Conservation (phyloP, 2,329 filamentous ascomycete species). For the Lachnellula occidentalis region DNA sequence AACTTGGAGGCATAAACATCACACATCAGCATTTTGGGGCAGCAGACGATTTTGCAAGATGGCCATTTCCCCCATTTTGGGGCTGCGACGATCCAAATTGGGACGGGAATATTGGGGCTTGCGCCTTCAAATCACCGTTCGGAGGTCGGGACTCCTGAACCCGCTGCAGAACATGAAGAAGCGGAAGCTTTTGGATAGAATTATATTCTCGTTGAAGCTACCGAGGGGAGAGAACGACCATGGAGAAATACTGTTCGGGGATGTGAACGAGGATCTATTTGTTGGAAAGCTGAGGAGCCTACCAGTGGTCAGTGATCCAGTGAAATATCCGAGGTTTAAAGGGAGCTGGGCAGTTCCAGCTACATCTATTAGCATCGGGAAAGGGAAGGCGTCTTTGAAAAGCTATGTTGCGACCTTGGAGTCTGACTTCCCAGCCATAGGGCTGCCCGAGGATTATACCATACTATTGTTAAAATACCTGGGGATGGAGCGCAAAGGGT, state of each 20-base stretch:
- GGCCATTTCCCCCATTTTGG: neutral
- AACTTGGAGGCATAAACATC: slow-evolving; percentile 1
- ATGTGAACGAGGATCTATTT: slow-evolving; percentile 4
- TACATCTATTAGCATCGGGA: slow-evolving; percentile 1
- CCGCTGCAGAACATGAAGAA: slow-evolving; percentile 2
- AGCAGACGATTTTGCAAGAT: neutral
- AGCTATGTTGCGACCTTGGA: slow-evolving; percentile 5
- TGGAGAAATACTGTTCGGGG: slow-evolving; percentile 8
- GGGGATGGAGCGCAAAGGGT: neutral
- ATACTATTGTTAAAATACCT: neutral
- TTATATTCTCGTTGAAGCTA: slow-evolving; percentile 6
- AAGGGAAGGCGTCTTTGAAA: neutral
- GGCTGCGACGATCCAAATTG: neutral
- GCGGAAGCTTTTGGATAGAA: slow-evolving; percentile 7
- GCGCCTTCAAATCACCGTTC: neutral
- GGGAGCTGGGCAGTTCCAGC: slow-evolving; percentile 4
- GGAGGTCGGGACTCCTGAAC: neutral
- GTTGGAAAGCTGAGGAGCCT: slow-evolving; percentile 7
- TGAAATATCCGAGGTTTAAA: neutral
- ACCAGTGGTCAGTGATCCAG: neutral
- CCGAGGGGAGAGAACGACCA: neutral
- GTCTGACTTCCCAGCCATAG: slow-evolving; percentile 5
- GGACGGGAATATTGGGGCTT: slow-evolving; percentile 8
- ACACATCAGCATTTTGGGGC: slow-evolving; percentile 3
- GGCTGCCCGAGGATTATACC: slow-evolving; percentile 3